Base-by-base conservation (phyloP, 2,329 filamentous ascomycete genomes). In the Microthyrium microscopicum region DNA sequence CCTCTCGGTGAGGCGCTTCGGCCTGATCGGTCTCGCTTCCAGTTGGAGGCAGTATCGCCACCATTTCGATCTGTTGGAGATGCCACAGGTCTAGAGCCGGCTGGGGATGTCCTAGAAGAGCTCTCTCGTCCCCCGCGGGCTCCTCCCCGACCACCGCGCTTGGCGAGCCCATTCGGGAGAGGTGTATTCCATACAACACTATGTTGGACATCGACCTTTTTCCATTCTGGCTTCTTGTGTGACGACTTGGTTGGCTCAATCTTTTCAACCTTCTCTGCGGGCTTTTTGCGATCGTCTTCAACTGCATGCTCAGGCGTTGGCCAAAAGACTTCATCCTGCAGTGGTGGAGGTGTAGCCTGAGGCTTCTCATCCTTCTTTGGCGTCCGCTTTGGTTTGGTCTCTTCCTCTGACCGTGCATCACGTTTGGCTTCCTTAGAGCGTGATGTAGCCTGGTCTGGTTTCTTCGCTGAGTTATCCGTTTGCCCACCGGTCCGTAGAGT, bases 131-230 rank as follows among this genome's bases (percentile, higher is more conserved):
- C n/a, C n/a, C n/a, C n/a, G 48, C 72, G 66, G 35, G 64, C 56
- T 34, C 63, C 56, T 45, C 68, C 60, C 39, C 70, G 66, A 34
- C 68, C 66, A 44, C 66, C 60, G 36, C 66, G 60, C 32, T 61
- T 57, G 40, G 57, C 51, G 18, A 49, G 46, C 26, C 53, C 50
- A 20, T 44, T 54, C n/a, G 76, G 73, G 26, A 93, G 54, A 19
- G 79, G 82, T 1, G 89, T 94, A 51, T 82, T 78, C 55, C 92
- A 95, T 37, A 76, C 75, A 31, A 89, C 83, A 11, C 73, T 77
- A 6, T 84, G 87, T 9, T 81, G 82, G 47, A 85, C 87, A 21
- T 77, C 72, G 37, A 94, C 70, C 1, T 74, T 68, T 38, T 81
- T 74, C 87, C 89, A 95, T 48, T 84, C 81, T 46, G 79, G 73